Evolutionary conservation across 73 alveolate species (phyloP), one percentile per base, ranked within the genome.

Genomic region (Blepharisma stoltei): DNA sequence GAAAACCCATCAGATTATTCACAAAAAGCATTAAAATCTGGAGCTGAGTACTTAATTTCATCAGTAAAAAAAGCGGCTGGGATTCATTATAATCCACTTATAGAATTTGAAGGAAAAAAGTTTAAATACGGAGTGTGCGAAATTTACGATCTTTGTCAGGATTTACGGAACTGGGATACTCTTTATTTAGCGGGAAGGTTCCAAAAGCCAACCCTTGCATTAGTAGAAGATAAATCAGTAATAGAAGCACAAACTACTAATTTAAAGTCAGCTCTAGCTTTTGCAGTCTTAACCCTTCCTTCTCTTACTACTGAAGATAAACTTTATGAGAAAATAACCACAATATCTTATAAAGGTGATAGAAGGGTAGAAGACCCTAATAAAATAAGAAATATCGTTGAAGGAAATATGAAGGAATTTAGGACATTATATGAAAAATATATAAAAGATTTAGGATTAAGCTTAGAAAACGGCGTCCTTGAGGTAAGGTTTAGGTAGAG

Each of bases 341-440:
- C 66, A 6, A 46, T 86, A 6, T 32, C 80, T n/a, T 86, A 82
- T 77, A 37, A 32, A 9, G 89, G 89, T 1, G 93, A 86, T 76
- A 81, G 77, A 18, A 77, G 93, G 14, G 75, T 86, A 85, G 93
- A 86, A 76, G 85, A 86, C 66, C 93, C 93, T 0, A 69, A 86
- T 50, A 86, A 86, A 68, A 83, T 86, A 6, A 76, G 60, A 53
- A 86, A 86, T 49, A 77, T 86, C 18, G 93, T 86, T 54, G 52
- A 71, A 41, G 83, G 83, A 3, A 86, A 81, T 54, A 49, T 82
- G 43, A 80, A 81, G 38, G 32, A 25, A n/a, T 76, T 86, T 38
- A 70, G 80, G 7, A 52, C 67, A 25, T 53, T 84, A 6, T 70
- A 84, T 54, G 21, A 38, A 53, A 82, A 82, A 6, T 23, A 66